phyloP scores from a whole-genome alignment of 169 alveolate species.

The Plasmodium cynomolgi region DNA sequence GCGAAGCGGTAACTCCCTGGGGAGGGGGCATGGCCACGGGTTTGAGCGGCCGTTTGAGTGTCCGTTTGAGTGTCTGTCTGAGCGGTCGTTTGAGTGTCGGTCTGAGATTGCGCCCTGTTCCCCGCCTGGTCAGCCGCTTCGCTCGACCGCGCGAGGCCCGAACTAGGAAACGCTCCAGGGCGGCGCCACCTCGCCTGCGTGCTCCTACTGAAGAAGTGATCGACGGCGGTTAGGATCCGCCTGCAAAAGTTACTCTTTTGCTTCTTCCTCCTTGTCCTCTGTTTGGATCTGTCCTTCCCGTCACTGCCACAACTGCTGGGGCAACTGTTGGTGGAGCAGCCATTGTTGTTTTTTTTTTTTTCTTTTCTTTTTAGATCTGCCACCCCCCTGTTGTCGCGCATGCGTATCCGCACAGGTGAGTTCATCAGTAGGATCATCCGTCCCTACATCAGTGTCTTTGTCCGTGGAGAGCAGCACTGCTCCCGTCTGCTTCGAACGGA shows the following conservation, averaged over 20 bases:
- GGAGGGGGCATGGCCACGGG: no score
- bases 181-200: background rate
- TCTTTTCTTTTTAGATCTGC: background rate
- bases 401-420: background rate
- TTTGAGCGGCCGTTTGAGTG: background rate
- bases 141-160: background rate
- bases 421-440: constrained; percentile 8
- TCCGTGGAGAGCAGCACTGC: background rate
- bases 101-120: background rate
- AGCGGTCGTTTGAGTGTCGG: background rate
- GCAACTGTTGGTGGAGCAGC: background rate
- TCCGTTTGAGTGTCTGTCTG: background rate
- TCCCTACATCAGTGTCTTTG: constrained; percentile 2
- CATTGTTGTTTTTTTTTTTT: background rate
- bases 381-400: background rate
- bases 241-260: background rate
- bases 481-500: background rate
- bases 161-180: background rate
- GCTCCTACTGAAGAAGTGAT: background rate
- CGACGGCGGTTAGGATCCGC: background rate
- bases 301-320: background rate
- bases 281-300: background rate
- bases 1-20: background rate
- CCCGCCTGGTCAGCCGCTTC: background rate
- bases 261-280: background rate